Conservation (phyloP, 495 filamentous ascomycete genomes). For the Lophiotrema nucula region DNA sequence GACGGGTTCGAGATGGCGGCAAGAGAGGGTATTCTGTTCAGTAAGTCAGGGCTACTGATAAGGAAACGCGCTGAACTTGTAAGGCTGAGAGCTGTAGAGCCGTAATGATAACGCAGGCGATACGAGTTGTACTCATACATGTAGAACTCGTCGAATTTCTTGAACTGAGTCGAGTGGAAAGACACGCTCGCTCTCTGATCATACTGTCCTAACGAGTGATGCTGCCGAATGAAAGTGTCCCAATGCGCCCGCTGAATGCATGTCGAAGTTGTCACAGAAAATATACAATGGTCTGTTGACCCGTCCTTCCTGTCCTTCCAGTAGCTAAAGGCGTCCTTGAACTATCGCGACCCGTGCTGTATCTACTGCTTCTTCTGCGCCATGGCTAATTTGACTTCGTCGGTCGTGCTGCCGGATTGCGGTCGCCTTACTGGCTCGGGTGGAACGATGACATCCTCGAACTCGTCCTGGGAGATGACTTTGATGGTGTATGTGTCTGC, state of each 20-base stretch:
- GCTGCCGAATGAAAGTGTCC: neutral
- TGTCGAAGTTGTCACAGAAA: neutral
- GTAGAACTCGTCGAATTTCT: no score
- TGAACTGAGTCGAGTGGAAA: no score
- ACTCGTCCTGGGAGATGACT: slow-evolving; percentile 93
- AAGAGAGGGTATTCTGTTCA: neutral
- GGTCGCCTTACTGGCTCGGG: slow-evolving; percentile 27
- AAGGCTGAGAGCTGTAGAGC: neutral
- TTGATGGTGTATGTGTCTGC: slow-evolving; percentile 84
- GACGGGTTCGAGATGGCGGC: neutral
- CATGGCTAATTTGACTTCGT: slow-evolving; percentile 16
- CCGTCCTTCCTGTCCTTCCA: no score
- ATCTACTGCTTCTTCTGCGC: slow-evolving; percentile 16
- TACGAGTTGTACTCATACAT: no score
- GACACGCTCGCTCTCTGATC: no score
- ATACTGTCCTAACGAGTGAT: no score
- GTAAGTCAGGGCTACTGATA: neutral
- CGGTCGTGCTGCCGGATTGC: slow-evolving; percentile 8
- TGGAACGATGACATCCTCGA: slow-evolving; percentile 78
- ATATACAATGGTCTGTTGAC: no score
- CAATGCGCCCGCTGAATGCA: neutral
- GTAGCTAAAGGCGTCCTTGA: no score
- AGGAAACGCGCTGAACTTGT: neutral
- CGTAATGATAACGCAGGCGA: no score
- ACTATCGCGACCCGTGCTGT: no score